phyloP scores from a whole-genome alignment of 495 filamentous ascomycete genomes.

The Penicillium simplicissimum region DNA sequence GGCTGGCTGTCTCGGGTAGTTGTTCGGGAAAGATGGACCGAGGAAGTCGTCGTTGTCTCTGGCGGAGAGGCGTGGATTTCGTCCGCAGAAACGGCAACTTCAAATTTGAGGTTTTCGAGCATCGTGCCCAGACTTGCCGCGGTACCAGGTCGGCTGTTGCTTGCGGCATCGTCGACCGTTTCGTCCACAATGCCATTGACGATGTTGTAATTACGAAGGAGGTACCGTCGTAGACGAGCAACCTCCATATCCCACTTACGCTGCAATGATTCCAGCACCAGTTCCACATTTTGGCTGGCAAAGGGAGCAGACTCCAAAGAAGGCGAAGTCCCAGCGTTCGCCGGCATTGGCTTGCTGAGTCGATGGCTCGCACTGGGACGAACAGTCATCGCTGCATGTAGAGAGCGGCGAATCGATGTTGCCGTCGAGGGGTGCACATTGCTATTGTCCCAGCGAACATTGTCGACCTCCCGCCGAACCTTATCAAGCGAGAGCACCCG shows the following conservation, averaged over 20 bases:
- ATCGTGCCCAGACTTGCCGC: slow-evolving; percentile 43
- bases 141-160: slow-evolving; percentile 41
- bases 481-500: slow-evolving; percentile 61
- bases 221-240: slow-evolving; percentile 55
- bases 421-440: slow-evolving; percentile 33
- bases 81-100: slow-evolving; percentile 39
- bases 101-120: slow-evolving; percentile 44
- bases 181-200: slow-evolving; percentile 43
- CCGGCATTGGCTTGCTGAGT: slow-evolving; percentile 35
- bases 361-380: slow-evolving; percentile 36
- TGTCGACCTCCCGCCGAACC: slow-evolving; percentile 59
- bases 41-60: slow-evolving; percentile 10
- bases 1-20: slow-evolving; percentile 2
- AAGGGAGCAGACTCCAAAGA: slow-evolving; percentile 27
- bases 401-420: slow-evolving; percentile 48
- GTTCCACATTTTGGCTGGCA: slow-evolving; percentile 51
- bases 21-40: slow-evolving; percentile 11
- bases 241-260: slow-evolving; percentile 65
- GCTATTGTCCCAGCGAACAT: slow-evolving; percentile 45
- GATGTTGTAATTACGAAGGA: slow-evolving; percentile 62
- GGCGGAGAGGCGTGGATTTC: slow-evolving; percentile 32
- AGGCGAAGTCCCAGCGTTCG: slow-evolving; percentile 20
- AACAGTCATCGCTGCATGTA: slow-evolving; percentile 43
- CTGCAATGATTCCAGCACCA: slow-evolving; percentile 55
- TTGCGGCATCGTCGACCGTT: slow-evolving; percentile 32